Evolutionary conservation across 345 rosid species (phyloP).

Genomic region (Moringa oleifera): DNA sequence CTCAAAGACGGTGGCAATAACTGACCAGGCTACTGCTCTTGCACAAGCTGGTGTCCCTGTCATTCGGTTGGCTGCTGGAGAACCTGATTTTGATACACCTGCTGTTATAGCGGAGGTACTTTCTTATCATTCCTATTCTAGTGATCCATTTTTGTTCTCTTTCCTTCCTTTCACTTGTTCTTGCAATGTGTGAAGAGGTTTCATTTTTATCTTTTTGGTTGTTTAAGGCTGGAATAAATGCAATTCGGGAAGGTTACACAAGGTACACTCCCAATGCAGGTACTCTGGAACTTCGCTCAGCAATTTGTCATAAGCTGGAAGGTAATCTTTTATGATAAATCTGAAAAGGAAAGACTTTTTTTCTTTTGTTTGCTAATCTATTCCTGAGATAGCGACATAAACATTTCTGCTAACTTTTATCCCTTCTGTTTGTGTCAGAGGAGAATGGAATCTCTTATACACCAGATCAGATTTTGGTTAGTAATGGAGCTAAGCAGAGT

Average conservation of each 20-base stretch:
- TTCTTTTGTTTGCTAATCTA: neutral
- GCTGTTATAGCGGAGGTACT: slow-evolving; percentile 66
- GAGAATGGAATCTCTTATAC: slow-evolving; percentile 81
- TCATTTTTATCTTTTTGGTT: neutral
- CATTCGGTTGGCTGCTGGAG: slow-evolving; percentile 93
- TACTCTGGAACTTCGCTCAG: slow-evolving; percentile 69
- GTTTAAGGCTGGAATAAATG: slow-evolving; percentile 81
- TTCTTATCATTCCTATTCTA: neutral
- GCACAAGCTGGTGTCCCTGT: slow-evolving; percentile 83
- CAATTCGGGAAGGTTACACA: slow-evolving; percentile 84
- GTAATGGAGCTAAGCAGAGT: slow-evolving; percentile 97
- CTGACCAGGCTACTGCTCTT: slow-evolving; percentile 92
- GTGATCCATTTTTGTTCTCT: neutral
- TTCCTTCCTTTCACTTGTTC: neutral
- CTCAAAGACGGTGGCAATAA: slow-evolving; percentile 88
- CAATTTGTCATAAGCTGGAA: slow-evolving; percentile 77
- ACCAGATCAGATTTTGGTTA: slow-evolving; percentile 82
- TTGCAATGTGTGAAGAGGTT: neutral
- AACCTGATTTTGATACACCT: slow-evolving; percentile 96
- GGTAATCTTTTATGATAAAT: slow-evolving; percentile 31
- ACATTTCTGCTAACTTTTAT: neutral
- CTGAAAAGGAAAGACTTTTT: neutral
- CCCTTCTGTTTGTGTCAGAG: slow-evolving; percentile 32
- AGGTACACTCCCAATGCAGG: slow-evolving; percentile 92
- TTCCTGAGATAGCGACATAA: neutral